A percentile compares a stretch with the other conserved stretches of the same genome.
phyloP scores from a whole-genome alignment of 768 basidiomycete genomes.

The Pleurotus tuoliensis region DNA sequence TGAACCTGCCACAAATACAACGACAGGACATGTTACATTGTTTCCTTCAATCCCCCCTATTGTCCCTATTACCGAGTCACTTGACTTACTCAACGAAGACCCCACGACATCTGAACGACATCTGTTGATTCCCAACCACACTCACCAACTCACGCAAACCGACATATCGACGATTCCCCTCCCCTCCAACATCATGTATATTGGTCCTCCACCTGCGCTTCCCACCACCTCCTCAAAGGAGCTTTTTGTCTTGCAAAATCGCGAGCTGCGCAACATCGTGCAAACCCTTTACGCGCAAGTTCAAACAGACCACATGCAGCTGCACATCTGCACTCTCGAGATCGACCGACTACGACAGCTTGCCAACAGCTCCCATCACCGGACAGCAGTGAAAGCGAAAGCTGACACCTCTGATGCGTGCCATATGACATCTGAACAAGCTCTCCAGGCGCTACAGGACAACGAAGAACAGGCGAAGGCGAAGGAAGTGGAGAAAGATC shows the following conservation, averaged over 20 bases:
- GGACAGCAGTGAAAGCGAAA: not conserved
- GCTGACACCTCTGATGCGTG: not conserved
- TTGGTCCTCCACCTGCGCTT: not conserved
- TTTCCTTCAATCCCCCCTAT: not conserved
- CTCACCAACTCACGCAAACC: not conserved
- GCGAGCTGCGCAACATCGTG: not conserved
- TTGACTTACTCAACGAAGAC: not conserved
- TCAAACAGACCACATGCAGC: not conserved
- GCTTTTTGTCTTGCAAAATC: not conserved
- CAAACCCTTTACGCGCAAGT: not conserved
- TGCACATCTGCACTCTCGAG: not conserved
- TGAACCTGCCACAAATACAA: slow-evolving; percentile 5
- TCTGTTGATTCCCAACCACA: not conserved
- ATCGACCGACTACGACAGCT: not conserved
- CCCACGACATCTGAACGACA: not conserved
- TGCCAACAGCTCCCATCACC: not conserved
- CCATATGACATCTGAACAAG: not conserved
- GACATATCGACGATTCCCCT: too few species aligned
- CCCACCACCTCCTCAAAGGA: not conserved
- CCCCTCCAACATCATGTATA: not conserved
- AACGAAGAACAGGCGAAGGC: not conserved
- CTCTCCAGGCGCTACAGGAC: not conserved
- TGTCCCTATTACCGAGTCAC: not conserved
- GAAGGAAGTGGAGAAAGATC: too few species aligned
- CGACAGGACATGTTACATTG: not conserved